Conservation (phyloP, 202 grass and related monocot species). For the Setaria italica region DNA sequence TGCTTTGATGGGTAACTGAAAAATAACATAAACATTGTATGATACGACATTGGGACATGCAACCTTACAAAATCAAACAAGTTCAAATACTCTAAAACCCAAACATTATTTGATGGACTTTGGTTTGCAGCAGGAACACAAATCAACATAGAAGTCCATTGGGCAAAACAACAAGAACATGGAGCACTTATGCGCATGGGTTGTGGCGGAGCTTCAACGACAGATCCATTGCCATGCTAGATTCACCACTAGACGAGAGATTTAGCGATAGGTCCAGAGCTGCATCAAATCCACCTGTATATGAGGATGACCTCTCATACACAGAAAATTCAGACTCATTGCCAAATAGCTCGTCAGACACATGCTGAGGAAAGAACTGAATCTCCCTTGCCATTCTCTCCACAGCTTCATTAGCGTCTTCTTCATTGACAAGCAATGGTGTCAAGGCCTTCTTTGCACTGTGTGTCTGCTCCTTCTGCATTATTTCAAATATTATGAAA, state of each 20-base stretch:
- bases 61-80: slow-evolving; percentile 8
- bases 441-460: background rate
- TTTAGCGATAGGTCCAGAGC: background rate
- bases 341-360: too few species aligned
- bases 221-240: background rate
- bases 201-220: slow-evolving; percentile 3
- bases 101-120: background rate
- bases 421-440: background rate
- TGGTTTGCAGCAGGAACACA: background rate
- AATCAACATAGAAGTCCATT: background rate
- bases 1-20: slow-evolving; percentile 16
- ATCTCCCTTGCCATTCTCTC: background rate
- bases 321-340: background rate
- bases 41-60: background rate
- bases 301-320: background rate
- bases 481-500: background rate
- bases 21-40: slow-evolving; percentile 2
- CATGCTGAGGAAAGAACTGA: background rate
- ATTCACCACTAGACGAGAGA: background rate
- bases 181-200: background rate
- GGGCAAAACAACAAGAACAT: background rate
- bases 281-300: background rate
- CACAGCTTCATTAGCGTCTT: too few species aligned
- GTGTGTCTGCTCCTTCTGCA: background rate
- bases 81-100: background rate